These are phyloP conservation scores for Homolaphlyctis polyrhiza DNA, from an alignment of 371 early-diverging fungal species.

Conservation along the genomic window DNA sequence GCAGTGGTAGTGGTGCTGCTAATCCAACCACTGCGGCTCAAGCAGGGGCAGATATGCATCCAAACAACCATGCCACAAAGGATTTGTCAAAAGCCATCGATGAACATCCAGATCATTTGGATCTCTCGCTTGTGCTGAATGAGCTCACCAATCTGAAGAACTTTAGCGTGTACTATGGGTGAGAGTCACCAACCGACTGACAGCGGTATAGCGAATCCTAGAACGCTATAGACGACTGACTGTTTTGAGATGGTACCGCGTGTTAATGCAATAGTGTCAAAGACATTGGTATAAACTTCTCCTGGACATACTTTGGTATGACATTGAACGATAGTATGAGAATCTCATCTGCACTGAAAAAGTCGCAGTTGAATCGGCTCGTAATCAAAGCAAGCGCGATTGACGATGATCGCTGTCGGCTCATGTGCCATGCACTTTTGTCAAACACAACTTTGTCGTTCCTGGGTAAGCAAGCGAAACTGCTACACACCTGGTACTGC, in stretches of 20 bases:
- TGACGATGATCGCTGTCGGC: constrained; percentile 30
- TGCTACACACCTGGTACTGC: too few relatives aligned
- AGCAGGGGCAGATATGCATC: neutral
- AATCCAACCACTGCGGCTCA: neutral
- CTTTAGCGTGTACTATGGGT: constrained; percentile 38
- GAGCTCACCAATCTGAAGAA: constrained; percentile 24
- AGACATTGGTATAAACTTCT: constrained; percentile 43
- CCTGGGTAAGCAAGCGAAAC: constrained; percentile 28
- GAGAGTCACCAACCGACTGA: neutral
- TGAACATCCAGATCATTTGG: constrained; percentile 33
- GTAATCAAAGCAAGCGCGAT: constrained; percentile 26
- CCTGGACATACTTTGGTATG: constrained; percentile 40
- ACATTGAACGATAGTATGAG: constrained; percentile 31
- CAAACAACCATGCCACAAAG: neutral
- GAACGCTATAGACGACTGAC: too few relatives aligned
- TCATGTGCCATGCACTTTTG: constrained; percentile 25
- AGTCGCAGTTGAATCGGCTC: constrained; percentile 12
- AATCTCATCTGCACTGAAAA: constrained; percentile 13
- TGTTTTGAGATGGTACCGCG: too few relatives aligned
- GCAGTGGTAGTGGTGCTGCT: neutral
- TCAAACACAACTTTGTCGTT: constrained; percentile 21
- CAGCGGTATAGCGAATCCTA: too few relatives aligned
- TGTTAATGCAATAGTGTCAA: constrained; percentile 33
- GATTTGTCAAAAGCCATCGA: constrained; percentile 20
- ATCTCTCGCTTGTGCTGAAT: constrained; percentile 21